Percentiles rank a stretch among this genome's conserved stretches.
Evolutionary conservation across 495 filamentous ascomycete genomes (phyloP).

Genomic region (Podospora fimiseda): DNA sequence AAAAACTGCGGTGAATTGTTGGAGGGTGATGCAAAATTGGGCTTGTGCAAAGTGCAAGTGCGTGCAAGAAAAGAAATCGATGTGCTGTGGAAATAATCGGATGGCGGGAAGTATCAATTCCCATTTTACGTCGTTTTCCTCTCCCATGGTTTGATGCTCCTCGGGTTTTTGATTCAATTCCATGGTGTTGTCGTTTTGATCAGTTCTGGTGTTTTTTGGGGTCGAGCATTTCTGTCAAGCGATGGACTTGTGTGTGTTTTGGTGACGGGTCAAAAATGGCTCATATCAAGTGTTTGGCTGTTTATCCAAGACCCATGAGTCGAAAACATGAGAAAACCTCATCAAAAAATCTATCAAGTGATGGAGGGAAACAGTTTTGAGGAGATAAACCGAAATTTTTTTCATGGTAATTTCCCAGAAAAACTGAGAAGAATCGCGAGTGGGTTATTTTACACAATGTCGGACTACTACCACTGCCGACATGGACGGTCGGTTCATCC

Average conservation of each 20-base stretch:
- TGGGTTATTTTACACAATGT: conserved; percentile 28
- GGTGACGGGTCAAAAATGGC: background rate
- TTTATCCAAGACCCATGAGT: background rate
- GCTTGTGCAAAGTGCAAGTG: too few relatives aligned
- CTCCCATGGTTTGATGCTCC: too few relatives aligned
- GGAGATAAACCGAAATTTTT: conserved; percentile 25
- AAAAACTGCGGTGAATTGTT: too few relatives aligned
- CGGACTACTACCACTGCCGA: conserved; percentile 20
- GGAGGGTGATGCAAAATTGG: too few relatives aligned
- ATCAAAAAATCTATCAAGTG: background rate
- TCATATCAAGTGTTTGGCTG: background rate
- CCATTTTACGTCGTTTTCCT: too few relatives aligned
- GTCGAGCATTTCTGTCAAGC: too few relatives aligned
- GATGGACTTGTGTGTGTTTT: background rate
- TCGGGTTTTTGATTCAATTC: too few relatives aligned
- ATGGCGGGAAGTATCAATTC: too few relatives aligned
- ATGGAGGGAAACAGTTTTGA: background rate
- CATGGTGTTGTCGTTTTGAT: too few relatives aligned
- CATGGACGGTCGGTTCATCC: conserved; percentile 24
- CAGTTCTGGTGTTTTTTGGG: too few relatives aligned
- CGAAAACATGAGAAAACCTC: background rate
- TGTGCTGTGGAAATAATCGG: too few relatives aligned
- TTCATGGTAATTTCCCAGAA: conserved; percentile 21
- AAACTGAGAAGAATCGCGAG: conserved; percentile 20
- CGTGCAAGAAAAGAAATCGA: too few relatives aligned